Base-by-base conservation (phyloP, 805 yeast species). In the Hanseniaspora nectarophila region DNA sequence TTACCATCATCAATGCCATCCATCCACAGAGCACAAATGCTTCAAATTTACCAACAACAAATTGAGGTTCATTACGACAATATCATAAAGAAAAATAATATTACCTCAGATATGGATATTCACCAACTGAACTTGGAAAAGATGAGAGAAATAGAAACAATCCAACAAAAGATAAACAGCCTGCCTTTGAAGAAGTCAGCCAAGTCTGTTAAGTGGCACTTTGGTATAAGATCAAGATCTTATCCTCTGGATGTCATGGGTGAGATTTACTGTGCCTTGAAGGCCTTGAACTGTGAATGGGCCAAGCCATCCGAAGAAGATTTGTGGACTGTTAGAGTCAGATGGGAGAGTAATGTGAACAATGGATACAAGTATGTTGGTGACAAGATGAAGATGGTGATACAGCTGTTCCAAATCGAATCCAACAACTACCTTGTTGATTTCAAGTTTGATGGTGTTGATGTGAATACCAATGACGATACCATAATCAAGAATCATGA, bases 171-270 rank as follows among this genome's bases (percentile, higher is more conserved):
- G 21, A 49, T 49, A 5, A 49, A 49, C 35, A 49, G 42, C 29
- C 16, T 49, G 13, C 46, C 53, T 5, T 12, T 49, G 29, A 88
- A 90, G 66, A 87, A 86, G 65, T 84, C 90, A 56, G 26, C 35
- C 21, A 90, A 88, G 67, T 45, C 45, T 1, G 86, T 95, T 6
- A 80, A 95, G 67, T 92, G 98, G 98, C 98, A 92, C 71, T 92
- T 92, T 63, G 98, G 98, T 58, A 92, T 92, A 55, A 75, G 98
- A 63, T 87, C 96, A 8, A 75, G 97, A 61, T 86, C 96, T 0
- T 92, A 92, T 64, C 97, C 98, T 32, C 73, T 92, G 59, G 98
- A 92, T 66, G 98, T 92, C 3, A 92, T 92, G 97, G 96, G 97
- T 26, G 98, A 92, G 65, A 89, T 92, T 42, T 92, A 92, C 68